Evolutionary conservation across 1,284 basidiomycete genomes (phyloP).

Genomic region (Coriolopsis trogii): DNA sequence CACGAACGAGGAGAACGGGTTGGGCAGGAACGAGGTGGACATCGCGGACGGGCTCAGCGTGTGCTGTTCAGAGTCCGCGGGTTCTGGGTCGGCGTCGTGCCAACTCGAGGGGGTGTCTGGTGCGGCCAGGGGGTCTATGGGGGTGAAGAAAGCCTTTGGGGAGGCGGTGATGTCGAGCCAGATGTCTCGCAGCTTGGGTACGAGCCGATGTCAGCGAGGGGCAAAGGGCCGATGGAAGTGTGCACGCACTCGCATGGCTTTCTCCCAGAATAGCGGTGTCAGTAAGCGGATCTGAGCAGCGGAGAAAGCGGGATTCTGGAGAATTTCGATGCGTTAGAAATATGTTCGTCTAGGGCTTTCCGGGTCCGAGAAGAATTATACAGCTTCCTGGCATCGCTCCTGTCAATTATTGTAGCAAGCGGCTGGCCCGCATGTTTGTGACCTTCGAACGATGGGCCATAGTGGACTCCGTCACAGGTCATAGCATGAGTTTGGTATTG

Average conservation of each 20-base stretch:
- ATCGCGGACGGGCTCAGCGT: conserved; percentile 18
- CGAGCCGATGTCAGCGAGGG: background rate
- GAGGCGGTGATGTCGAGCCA: conserved; percentile 39
- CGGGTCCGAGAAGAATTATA: too few relatives aligned
- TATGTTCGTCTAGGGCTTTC: background rate
- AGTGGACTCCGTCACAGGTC: too few relatives aligned
- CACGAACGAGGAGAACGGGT: conserved; percentile 32
- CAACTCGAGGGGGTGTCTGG: background rate
- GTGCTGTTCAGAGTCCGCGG: conserved; percentile 2
- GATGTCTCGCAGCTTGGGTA: conserved; percentile 48
- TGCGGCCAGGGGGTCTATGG: conserved; percentile 16
- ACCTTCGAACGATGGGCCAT: too few relatives aligned
- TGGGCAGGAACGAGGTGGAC: conserved; percentile 26
- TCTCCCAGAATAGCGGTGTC: conserved; percentile 65
- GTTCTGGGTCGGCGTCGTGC: conserved; percentile 13
- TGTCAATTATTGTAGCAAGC: too few relatives aligned
- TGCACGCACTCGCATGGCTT: conserved; percentile 53
- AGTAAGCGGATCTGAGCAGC: conserved; percentile 56
- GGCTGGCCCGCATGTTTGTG: too few relatives aligned
- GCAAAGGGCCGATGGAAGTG: background rate
- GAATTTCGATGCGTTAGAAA: background rate
- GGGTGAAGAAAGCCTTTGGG: conserved; percentile 18
- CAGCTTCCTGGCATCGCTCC: too few relatives aligned
- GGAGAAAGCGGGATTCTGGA: conserved; percentile 62
- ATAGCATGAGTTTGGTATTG: too few relatives aligned